These are phyloP conservation scores for Myxozyma melibiosi DNA, from an alignment of 805 yeast genomes.

Conservation along the genomic window DNA sequence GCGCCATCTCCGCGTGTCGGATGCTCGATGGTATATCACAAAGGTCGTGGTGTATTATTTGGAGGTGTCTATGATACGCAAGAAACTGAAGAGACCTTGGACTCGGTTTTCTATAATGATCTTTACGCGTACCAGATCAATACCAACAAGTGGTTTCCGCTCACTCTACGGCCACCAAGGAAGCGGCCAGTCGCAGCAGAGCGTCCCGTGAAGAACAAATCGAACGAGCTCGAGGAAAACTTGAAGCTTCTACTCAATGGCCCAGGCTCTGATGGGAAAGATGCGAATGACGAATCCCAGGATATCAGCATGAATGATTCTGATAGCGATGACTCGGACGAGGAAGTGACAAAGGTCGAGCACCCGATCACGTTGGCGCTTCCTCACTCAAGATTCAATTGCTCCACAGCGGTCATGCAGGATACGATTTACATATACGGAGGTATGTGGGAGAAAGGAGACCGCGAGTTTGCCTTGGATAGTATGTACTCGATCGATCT, in stretches of 20 bases:
- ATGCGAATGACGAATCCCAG: slow-evolving; percentile 31
- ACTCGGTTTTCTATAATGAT: slow-evolving; percentile 80
- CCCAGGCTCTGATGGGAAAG: slow-evolving; percentile 26
- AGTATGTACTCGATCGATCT: slow-evolving; percentile 84
- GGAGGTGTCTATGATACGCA: slow-evolving; percentile 96
- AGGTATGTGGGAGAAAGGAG: slow-evolving; percentile 88
- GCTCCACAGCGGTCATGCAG: slow-evolving; percentile 80
- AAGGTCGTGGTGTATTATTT: slow-evolving; percentile 87
- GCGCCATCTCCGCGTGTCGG: slow-evolving; percentile 96
- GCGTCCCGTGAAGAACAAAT: slow-evolving; percentile 61
- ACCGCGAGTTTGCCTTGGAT: slow-evolving; percentile 80
- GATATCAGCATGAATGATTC: slow-evolving; percentile 39
- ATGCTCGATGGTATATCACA: slow-evolving; percentile 82
- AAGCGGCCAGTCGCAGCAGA: slow-evolving; percentile 47
- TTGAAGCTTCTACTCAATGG: slow-evolving; percentile 52
- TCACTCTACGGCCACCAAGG: slow-evolving; percentile 63
- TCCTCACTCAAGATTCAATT: slow-evolving; percentile 89
- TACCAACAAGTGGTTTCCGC: slow-evolving; percentile 82
- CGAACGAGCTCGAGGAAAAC: slow-evolving; percentile 71
- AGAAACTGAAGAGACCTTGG: slow-evolving; percentile 90
- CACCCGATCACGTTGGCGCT: slow-evolving; percentile 57
- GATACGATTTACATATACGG: slow-evolving; percentile 84
- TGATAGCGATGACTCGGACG: slow-evolving; percentile 45
- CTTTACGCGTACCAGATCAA: slow-evolving; percentile 81
- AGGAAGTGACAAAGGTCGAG: slow-evolving; percentile 47